These are phyloP conservation scores for Citrus unshiu DNA, from an alignment of 345 rosid species.

Conservation along the genomic window DNA sequence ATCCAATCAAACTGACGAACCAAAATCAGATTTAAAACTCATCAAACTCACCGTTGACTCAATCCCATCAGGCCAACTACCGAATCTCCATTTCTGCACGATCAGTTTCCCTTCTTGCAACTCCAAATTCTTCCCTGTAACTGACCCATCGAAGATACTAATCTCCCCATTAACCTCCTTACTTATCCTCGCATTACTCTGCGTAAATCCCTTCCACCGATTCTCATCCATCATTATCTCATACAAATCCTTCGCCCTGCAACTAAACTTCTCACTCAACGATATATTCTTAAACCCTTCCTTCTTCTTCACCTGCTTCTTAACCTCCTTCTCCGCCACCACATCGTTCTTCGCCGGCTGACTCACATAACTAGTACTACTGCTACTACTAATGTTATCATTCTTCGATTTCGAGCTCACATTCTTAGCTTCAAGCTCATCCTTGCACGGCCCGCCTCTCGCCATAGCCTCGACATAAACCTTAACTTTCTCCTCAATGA, in stretches of 20 bases:
- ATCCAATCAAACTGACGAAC: not conserved
- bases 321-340: constrained; percentile 33
- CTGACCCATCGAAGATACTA: constrained; percentile 90
- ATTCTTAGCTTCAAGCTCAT: constrained; percentile 74
- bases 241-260: constrained; percentile 72
- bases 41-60: constrained; percentile 60
- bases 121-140: constrained; percentile 71
- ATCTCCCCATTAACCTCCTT: constrained; percentile 81
- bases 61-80: constrained; percentile 95
- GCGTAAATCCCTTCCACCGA: constrained; percentile 93
- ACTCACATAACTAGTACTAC: not conserved
- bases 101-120: constrained; percentile 85
- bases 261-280: constrained; percentile 83
- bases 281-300: constrained; percentile 70
- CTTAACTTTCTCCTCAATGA: constrained; percentile 66
- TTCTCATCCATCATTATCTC: constrained; percentile 99
- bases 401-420: constrained; percentile 39
- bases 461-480: constrained; percentile 76
- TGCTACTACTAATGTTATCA: not conserved
- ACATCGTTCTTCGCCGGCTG: constrained; percentile 25
- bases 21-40: not conserved
- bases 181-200: constrained; percentile 86
- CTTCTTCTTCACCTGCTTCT: constrained; percentile 35
- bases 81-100: constrained; percentile 91
- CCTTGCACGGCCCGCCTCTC: constrained; percentile 75